phyloP scores from a whole-genome alignment of 495 filamentous ascomycete genomes.

The Schizothecium vesticola region DNA sequence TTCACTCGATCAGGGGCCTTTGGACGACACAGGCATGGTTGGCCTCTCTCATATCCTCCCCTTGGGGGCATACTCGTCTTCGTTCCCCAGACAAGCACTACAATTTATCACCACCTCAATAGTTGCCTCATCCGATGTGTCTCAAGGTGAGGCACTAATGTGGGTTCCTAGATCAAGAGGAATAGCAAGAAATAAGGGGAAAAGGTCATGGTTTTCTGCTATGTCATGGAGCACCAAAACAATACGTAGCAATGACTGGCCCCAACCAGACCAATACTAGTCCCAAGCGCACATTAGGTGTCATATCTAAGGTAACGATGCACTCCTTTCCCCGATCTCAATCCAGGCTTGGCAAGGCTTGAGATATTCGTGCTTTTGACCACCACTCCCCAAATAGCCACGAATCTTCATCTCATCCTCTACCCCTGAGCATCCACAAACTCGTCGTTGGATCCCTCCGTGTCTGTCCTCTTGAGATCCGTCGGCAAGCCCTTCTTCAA shows the following conservation, averaged over 20 bases:
- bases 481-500: slow-evolving; percentile 41
- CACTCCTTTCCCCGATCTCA: background rate
- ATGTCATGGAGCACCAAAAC: background rate
- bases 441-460: slow-evolving; percentile 28
- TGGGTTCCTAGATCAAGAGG: background rate
- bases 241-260: background rate
- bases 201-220: background rate
- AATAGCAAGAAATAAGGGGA: background rate
- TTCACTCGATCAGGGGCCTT: background rate
- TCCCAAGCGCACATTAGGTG: background rate
- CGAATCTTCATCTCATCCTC: background rate
- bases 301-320: background rate
- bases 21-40: background rate
- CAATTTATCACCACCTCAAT: background rate
- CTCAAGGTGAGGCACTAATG: background rate
- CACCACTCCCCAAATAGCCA: background rate
- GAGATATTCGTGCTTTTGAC: background rate
- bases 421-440: slow-evolving; percentile 31
- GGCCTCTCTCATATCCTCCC: too few species aligned
- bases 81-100: background rate
- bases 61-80: too few species aligned
- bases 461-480: slow-evolving; percentile 17
- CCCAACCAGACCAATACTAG: background rate
- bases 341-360: background rate
- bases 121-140: background rate